Percentiles rank a stretch among this genome's conserved stretches.
Evolutionary conservation across 768 basidiomycete species (phyloP).

Genomic region (Podaxis pistillaris): DNA sequence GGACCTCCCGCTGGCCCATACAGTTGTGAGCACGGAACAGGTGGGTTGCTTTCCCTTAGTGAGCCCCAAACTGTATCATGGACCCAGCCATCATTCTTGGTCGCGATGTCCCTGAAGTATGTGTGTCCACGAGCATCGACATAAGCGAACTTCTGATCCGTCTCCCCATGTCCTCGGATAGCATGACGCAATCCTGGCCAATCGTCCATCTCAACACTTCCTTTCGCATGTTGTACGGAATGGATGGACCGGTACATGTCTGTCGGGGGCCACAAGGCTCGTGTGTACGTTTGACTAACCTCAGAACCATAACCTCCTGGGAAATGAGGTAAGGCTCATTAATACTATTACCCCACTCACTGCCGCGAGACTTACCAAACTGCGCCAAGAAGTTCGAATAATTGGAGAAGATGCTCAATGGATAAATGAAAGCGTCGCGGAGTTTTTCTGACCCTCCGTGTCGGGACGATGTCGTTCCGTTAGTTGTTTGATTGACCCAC

Average conservation of each 20-base stretch:
- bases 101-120: constrained; percentile 29
- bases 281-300: constrained; percentile 28
- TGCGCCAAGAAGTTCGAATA: constrained; percentile 26
- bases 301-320: constrained; percentile 29
- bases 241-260: constrained; percentile 24
- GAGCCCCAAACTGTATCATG: constrained; percentile 30
- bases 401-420: constrained; percentile 32
- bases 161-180: constrained; percentile 30
- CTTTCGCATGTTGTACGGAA: constrained; percentile 30
- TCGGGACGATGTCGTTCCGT: constrained; percentile 44
- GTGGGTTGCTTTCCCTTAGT: constrained; percentile 26
- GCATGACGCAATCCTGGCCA: constrained; percentile 33
- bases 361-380: constrained; percentile 22
- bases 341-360: neutral
- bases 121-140: constrained; percentile 27
- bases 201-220: constrained; percentile 31
- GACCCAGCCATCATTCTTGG: constrained; percentile 33
- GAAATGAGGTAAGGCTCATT: neutral
- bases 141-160: constrained; percentile 31
- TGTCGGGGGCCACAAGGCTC: constrained; percentile 26
- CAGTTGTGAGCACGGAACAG: constrained; percentile 27
- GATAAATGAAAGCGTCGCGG: constrained; percentile 53
- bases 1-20: constrained; percentile 29
- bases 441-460: constrained; percentile 45
- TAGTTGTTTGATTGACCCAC: constrained; percentile 50